phyloP scores from a whole-genome alignment of 2,329 filamentous ascomycete genomes.

The Fusarium irregulare region DNA sequence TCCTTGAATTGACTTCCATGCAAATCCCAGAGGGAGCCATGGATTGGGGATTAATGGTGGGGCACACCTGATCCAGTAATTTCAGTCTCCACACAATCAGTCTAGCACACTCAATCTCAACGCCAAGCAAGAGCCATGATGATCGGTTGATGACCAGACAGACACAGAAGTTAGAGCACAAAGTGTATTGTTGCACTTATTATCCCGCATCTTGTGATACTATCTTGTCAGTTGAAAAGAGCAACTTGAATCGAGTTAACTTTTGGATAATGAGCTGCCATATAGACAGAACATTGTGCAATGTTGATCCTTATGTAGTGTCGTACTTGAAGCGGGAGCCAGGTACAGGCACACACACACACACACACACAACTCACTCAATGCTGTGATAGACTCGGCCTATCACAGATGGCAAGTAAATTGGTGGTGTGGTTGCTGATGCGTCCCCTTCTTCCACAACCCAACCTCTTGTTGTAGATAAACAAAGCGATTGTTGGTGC shows the following conservation, averaged over 20 bases:
- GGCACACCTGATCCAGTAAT: constrained; percentile 43
- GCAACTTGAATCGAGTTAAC: not conserved
- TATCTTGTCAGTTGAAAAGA: not conserved
- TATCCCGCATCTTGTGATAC: not conserved
- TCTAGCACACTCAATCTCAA: constrained; percentile 17
- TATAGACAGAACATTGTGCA: not conserved
- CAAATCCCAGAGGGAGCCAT: constrained; percentile 30
- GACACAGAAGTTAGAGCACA: not conserved
- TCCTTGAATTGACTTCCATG: constrained; percentile 27
- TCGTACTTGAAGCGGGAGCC: not conserved
- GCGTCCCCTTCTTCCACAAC: not conserved
- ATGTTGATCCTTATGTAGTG: not conserved
- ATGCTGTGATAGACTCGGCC: not conserved
- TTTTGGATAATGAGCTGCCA: not conserved
- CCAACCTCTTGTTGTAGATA: not conserved
- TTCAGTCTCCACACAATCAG: constrained; percentile 28
- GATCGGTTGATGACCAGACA: constrained; percentile 16
- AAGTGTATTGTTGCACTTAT: constrained; percentile 1
- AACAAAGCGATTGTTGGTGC: constrained; percentile 5
- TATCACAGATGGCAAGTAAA: not conserved
- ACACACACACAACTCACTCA: not conserved
- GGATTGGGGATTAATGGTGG: constrained; percentile 42
- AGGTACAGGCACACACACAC: not conserved
- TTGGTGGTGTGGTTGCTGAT: constrained; percentile 6
- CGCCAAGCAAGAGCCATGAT: constrained; percentile 13